Conservation (phyloP, 164 flowering plant genomes). For the Santalum album region DNA sequence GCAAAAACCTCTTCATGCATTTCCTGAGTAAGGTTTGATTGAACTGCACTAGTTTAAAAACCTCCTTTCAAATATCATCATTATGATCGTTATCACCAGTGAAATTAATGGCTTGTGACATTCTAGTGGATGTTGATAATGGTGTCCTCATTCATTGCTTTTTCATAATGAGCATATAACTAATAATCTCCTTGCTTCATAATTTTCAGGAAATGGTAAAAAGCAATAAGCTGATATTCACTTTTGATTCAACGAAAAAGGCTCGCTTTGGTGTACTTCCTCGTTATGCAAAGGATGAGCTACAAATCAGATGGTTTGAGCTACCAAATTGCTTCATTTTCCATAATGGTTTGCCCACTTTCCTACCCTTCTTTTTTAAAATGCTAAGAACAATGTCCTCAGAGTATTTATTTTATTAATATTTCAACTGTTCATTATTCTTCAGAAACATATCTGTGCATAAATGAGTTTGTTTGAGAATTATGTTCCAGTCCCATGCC, state of each 20-base stretch:
- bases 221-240: constrained; percentile 52
- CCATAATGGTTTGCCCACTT: constrained; percentile 63
- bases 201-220: constrained; percentile 87
- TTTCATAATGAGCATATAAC: background rate
- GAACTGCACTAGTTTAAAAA: no score
- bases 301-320: constrained; percentile 87
- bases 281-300: constrained; percentile 87
- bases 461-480: no score
- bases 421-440: no score
- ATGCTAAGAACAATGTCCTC: background rate
- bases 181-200: constrained; percentile 1
- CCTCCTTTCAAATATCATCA: no score
- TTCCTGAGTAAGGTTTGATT: no score
- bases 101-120: no score
- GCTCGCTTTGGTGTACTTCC: constrained; percentile 95
- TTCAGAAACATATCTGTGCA: no score
- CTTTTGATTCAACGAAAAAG: constrained; percentile 70
- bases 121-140: no score
- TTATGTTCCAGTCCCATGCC: no score
- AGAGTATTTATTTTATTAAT: background rate
- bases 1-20: no score
- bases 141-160: no score
- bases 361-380: background rate
- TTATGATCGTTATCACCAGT: no score
- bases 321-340: constrained; percentile 97